Base-by-base conservation (phyloP, 2,329 filamentous ascomycete species). In the Lachnellula suecica region DNA sequence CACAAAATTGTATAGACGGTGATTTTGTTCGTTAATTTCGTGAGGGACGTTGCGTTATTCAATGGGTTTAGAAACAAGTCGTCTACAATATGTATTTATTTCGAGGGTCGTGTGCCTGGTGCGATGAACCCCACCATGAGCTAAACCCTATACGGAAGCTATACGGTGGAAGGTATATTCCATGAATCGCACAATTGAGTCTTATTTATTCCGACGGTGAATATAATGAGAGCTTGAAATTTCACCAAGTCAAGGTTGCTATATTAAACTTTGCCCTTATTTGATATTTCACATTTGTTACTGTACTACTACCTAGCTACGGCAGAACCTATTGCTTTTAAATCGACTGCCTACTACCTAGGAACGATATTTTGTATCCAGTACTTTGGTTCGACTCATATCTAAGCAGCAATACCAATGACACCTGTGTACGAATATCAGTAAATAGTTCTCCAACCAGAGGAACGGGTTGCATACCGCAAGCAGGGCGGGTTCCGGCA, bases 401-500 rank as follows among this genome's bases (percentile, higher is more conserved):
- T 70, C 78, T 89, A 91, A 70, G 79, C 77, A 70, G 89, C 85
- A 77, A 96, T 94, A 65, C 91, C 91, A 72, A 96, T 96, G 71
- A 96, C 91, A 79, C 87, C 86, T 88, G 20, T 24, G 24, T 47
- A 9, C 10, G 2, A 49, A 24, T 52, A 47, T 61, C 20, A 64
- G 54, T 38, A 42, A 44, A 40, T 29, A 13, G 1, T 17, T 19
- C 45, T 23, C 23, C 27, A 2, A 1, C 42, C 25, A 23, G 46
- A 45, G 35, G 37, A 50, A 34, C 27, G 49, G 44, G 34, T 45
- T 50, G 74, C 83, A 71, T 82, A 89, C 94, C 94, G 78, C 94
- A 99, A 72, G 94, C 94, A 71, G 94, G 94, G 71, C 94, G 90
- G 66, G 79, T 74, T 68, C 94, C 94, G 71, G 94, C 94, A 73